phyloP scores from a whole-genome alignment of 805 yeast genomes.

The Wickerhamiella sergipiensis region DNA sequence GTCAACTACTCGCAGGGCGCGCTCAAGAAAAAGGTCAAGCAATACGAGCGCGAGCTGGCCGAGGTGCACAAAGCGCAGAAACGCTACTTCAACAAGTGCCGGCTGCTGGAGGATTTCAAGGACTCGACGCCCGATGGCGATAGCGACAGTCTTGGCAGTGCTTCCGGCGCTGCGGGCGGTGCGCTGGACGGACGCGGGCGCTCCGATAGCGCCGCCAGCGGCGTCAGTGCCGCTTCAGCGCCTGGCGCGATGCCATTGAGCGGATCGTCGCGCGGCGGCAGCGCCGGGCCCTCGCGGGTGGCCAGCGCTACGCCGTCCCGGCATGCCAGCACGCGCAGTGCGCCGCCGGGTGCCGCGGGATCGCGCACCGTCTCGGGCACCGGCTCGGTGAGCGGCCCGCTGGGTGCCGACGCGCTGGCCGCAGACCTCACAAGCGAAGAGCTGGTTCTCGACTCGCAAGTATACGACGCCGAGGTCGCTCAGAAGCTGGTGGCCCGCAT shows the following conservation, averaged over 20 bases:
- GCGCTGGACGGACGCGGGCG: neutral
- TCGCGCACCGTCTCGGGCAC: neutral
- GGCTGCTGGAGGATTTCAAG: constrained; percentile 54
- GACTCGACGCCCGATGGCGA: neutral
- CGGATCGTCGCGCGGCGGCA: neutral
- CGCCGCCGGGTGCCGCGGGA: neutral
- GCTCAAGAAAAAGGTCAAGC: constrained; percentile 37
- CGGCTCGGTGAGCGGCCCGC: neutral
- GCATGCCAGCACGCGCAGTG: neutral
- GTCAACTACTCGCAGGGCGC: constrained; percentile 46
- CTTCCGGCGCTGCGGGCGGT: neutral
- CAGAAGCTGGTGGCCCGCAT: constrained; percentile 31
- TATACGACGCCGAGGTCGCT: constrained; percentile 28
- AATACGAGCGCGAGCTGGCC: constrained; percentile 34
- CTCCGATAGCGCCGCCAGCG: neutral
- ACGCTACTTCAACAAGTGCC: constrained; percentile 63
- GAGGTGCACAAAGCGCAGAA: constrained; percentile 46
- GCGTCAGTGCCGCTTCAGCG: neutral
- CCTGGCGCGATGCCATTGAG: neutral
- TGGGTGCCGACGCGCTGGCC: constrained; percentile 7
- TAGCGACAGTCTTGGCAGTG: neutral
- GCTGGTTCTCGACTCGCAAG: constrained; percentile 21
- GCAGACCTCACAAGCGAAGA: constrained; percentile 16
- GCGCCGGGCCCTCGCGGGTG: neutral
- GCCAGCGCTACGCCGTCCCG: neutral